Evolutionary conservation across 176 grass and related monocot genomes (phyloP), one percentile per base, ranked within the genome.

Genomic region (Oryza officinalis): DNA sequence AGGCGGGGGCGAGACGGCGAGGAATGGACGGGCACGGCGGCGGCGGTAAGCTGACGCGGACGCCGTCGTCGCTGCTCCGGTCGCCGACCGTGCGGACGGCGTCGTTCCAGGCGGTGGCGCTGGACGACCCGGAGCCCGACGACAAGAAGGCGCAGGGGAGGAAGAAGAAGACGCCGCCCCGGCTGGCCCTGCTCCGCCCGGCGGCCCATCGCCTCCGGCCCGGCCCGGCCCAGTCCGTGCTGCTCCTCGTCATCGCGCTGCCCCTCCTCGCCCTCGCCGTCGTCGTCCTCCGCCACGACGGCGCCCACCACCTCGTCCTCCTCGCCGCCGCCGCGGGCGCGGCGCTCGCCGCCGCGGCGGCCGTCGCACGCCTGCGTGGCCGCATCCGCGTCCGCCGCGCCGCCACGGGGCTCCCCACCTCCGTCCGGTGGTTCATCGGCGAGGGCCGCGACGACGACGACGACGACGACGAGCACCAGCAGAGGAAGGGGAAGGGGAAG

Each of bases 351-450:
- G 43, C 89, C 1, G 85, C 67, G 1, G 67, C 72, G 4, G 67
- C 72, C 3, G 46, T 78, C 47, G 81, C 85, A 25, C 78, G 84
- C 2, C 45, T 88, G 33, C 78, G 52, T 2, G 52, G 82, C 60
- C 60, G 86, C 35, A 25, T 27, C 63, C 84, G 86, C 54, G 37
- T 27, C 63, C 84, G 44, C 5, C 54, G 13, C 50, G 10, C 33
- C 50, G 10, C 33, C 32, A 74, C 7, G 12, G 38, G 25, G 5
- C 6, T 44, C n/a, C 31, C 46, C 9, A 75, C 72, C 5, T 92
- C 90, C 9, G 90, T 96, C 10, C 90, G 83, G 22, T 96, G 93
- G 93, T 96, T 92, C 83, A 92, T 96, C 74, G 93, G 88, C 1
- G 88, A 90, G 8, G 71, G 64, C 17, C 6, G 7, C 35, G 33